These are phyloP conservation scores for Pharus latifolius DNA, from an alignment of 176 grass and related monocot genomes.

Conservation along the genomic window DNA sequence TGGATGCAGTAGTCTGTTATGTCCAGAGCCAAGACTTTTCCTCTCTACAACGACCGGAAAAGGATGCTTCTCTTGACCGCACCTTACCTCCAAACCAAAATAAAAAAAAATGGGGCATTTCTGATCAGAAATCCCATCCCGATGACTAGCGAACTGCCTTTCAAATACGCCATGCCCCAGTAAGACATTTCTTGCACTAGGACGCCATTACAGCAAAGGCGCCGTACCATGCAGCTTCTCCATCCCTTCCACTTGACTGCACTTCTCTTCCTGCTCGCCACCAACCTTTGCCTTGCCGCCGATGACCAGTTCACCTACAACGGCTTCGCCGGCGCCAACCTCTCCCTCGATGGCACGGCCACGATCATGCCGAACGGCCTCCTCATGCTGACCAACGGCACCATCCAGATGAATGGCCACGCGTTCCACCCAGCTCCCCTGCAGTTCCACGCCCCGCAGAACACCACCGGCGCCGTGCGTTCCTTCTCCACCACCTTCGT, in stretches of 20 bases:
- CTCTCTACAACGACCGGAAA: too few species aligned
- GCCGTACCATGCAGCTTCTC: constrained; percentile 4
- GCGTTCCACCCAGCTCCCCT: constrained; percentile 27
- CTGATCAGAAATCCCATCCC: too few species aligned
- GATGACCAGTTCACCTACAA: constrained; percentile 23
- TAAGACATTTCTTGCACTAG: neutral
- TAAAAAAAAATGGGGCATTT: too few species aligned
- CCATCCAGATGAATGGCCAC: constrained; percentile 22
- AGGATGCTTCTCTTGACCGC: too few species aligned
- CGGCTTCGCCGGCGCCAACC: constrained; percentile 26
- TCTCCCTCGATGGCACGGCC: constrained; percentile 18
- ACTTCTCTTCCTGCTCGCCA: neutral
- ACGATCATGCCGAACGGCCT: constrained; percentile 17
- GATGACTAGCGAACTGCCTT: too few species aligned
- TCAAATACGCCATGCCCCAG: too few species aligned
- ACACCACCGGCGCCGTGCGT: neutral
- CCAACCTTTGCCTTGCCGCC: neutral
- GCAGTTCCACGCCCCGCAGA: neutral
- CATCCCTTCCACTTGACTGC: neutral
- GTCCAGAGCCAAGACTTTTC: too few species aligned
- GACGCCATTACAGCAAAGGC: neutral
- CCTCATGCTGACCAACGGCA: constrained; percentile 32
- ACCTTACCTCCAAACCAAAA: too few species aligned
- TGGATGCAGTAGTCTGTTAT: too few species aligned
- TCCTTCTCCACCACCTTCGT: constrained; percentile 58